phyloP scores from a whole-genome alignment of 176 grass and related monocot genomes.

The Tillandsia leiboldiana region DNA sequence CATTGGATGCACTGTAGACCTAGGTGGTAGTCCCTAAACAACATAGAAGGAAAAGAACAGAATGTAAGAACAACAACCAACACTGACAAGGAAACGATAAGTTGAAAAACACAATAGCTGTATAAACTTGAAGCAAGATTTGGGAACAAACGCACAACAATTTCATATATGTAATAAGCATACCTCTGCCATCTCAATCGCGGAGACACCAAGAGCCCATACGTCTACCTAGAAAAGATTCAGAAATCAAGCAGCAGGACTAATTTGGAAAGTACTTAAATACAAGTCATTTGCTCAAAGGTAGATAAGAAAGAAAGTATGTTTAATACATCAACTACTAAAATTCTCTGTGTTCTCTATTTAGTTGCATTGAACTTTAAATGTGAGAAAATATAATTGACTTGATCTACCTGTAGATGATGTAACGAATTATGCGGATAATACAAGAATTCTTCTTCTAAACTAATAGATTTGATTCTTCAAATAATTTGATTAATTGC shows the following conservation, averaged over 20 bases:
- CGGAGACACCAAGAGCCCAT: constrained; percentile 97
- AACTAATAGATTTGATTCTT: too few relatives aligned
- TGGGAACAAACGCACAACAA: not conserved
- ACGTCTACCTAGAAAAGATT: constrained; percentile 72
- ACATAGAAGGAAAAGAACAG: constrained; percentile 21
- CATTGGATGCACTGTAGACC: constrained; percentile 97
- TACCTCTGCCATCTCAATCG: constrained; percentile 99
- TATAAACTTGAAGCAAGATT: not conserved
- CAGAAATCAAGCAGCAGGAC: not conserved
- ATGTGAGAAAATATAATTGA: too few relatives aligned
- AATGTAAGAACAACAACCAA: constrained; percentile 10
- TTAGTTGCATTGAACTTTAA: too few relatives aligned
- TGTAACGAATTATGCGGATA: too few relatives aligned
- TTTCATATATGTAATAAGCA: constrained; percentile 2
- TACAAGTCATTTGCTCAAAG: not conserved
- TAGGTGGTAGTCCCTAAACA: constrained; percentile 84
- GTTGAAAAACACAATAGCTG: not conserved
- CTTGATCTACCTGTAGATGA: too few relatives aligned
- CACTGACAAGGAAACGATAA: not conserved
- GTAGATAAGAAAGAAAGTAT: too few relatives aligned
- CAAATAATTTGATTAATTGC: too few relatives aligned
- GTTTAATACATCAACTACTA: too few relatives aligned
- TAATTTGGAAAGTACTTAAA: not conserved
- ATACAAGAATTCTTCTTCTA: too few relatives aligned
- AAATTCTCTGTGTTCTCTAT: too few relatives aligned